phyloP scores from a whole-genome alignment of 2,329 filamentous ascomycete species.

The Diatrype stigma region DNA sequence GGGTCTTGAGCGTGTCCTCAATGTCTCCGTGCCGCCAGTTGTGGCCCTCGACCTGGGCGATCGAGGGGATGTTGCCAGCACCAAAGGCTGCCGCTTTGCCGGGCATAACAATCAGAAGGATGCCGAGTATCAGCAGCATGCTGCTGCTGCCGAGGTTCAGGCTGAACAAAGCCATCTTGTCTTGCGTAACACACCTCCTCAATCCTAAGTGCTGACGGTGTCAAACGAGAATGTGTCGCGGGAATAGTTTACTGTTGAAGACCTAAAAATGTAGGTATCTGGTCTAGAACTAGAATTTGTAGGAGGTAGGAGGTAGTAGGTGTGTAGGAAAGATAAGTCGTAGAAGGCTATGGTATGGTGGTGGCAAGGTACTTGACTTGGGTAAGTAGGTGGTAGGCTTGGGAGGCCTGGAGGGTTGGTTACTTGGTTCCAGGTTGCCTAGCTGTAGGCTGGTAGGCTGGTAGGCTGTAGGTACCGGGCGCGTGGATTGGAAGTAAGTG shows the following conservation, averaged over 20 bases:
- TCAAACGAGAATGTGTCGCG: not conserved
- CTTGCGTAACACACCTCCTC: slow-evolving; percentile 4
- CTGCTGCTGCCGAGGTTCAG: slow-evolving; percentile 45
- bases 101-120: slow-evolving; percentile 55
- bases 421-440: no score
- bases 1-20: slow-evolving; percentile 74
- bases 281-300: no score
- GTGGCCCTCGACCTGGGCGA: slow-evolving; percentile 57
- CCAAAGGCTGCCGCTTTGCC: slow-evolving; percentile 59
- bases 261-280: not conserved
- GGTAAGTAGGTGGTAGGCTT: no score
- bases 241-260: not conserved
- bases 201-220: not conserved
- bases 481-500: no score
- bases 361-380: no score
- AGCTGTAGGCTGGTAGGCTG: no score
- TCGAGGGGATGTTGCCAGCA: slow-evolving; percentile 68
- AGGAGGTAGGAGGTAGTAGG: no score
- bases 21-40: slow-evolving; percentile 75
- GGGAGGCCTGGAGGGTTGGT: no score
- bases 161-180: slow-evolving; percentile 46
- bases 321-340: not conserved
- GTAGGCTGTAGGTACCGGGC: no score
- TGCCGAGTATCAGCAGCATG: slow-evolving; percentile 48
- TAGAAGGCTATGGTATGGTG: not conserved